Percentiles rank a stretch among this genome's conserved stretches.
phyloP scores from a whole-genome alignment of 2,329 filamentous ascomycete genomes.

The Hypomyces rosellus region DNA sequence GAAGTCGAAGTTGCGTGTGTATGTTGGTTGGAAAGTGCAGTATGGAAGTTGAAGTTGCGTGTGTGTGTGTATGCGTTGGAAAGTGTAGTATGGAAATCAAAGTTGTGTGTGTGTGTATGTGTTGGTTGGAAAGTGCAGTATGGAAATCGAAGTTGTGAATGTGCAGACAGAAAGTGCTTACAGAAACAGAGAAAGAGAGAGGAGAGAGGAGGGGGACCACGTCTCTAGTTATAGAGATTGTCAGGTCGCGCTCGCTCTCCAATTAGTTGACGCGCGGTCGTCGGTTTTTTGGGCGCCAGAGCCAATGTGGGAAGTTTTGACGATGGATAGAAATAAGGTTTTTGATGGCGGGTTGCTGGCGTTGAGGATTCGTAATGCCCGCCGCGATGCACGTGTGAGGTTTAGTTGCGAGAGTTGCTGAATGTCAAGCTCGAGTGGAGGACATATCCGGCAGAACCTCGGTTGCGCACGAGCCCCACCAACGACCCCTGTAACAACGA shows the following conservation, averaged over 20 bases:
- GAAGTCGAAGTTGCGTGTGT: neutral
- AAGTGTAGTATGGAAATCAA: neutral
- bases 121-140: no score
- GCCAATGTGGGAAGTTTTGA: no score
- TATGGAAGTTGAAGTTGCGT: neutral
- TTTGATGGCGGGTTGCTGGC: no score
- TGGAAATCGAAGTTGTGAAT: neutral
- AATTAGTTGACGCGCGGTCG: no score
- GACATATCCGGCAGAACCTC: slow-evolving; percentile 5
- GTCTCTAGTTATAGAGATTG: neutral
- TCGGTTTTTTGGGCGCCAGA: no score
- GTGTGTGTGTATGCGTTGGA: no score
- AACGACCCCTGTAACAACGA: no score
- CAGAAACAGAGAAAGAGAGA: neutral
- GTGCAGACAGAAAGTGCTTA: neutral
- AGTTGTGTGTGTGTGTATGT: no score
- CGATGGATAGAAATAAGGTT: no score
- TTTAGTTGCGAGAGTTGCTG: neutral
- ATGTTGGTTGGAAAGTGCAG: no score
- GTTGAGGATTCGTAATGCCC: no score
- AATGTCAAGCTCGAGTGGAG: neutral
- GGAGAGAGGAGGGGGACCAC: neutral
- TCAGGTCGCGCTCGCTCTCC: neutral
- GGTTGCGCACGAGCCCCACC: neutral
- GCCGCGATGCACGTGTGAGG: no score